phyloP scores from a whole-genome alignment of 1,139 yeast species.

The Wickerhamiella infanticola region DNA sequence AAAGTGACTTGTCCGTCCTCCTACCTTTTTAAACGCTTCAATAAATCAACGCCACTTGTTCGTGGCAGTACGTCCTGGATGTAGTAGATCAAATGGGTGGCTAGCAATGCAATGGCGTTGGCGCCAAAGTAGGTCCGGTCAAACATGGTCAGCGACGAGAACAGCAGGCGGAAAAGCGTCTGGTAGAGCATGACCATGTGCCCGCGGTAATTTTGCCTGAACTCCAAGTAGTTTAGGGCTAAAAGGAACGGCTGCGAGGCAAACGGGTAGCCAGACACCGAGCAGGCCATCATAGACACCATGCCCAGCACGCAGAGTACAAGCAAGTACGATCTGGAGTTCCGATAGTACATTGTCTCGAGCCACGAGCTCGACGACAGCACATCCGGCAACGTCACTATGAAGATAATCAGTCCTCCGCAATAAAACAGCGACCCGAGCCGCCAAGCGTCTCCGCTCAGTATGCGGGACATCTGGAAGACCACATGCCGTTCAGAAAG shows the following conservation, averaged over 20 bases:
- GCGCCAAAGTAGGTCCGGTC: constrained; percentile 22
- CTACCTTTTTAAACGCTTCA: too few relatives aligned
- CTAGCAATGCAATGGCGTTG: constrained; percentile 25
- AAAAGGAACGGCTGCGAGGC: constrained; percentile 4
- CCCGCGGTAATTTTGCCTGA: constrained; percentile 16
- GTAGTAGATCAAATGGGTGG: constrained; percentile 26
- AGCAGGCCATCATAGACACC: constrained; percentile 18
- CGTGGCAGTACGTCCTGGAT: constrained; percentile 31
- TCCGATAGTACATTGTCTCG: constrained; percentile 25
- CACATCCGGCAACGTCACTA: constrained; percentile 26
- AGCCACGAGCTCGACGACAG: constrained; percentile 29
- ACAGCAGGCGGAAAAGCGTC: constrained; percentile 26
- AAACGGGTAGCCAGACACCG: background rate
- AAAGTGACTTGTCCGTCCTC: too few relatives aligned
- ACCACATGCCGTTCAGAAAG: constrained; percentile 8
- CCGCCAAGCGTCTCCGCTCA: constrained; percentile 29
- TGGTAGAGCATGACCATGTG: constrained; percentile 21
- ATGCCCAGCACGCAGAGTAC: constrained; percentile 25
- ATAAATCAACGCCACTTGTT: constrained; percentile 15
- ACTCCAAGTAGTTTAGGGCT: constrained; percentile 12
- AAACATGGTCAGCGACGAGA: constrained; percentile 16
- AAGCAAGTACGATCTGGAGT: constrained; percentile 25
- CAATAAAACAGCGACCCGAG: constrained; percentile 29
- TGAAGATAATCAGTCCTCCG: constrained; percentile 28
- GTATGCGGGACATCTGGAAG: constrained; percentile 7